phyloP scores from a whole-genome alignment of 192 early-diverging fungal genomes.

The Linnemannia elongata region DNA sequence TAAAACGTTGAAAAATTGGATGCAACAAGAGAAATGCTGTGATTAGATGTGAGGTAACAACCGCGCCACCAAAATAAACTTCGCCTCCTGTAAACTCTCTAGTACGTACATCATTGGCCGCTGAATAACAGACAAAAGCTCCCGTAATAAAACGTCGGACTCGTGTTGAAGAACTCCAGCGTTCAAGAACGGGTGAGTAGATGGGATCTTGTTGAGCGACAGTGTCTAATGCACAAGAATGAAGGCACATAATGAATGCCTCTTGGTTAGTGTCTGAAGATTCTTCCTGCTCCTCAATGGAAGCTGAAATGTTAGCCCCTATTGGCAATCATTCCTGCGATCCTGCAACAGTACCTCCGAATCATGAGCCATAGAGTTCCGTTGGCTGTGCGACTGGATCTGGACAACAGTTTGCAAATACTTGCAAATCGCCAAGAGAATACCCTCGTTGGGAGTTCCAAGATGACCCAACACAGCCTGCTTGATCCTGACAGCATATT shows the following conservation, averaged over 20 bases:
- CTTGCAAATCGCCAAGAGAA: conserved; percentile 32
- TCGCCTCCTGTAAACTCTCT: neutral
- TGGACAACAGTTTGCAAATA: conserved; percentile 47
- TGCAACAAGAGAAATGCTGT: neutral
- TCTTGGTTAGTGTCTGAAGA: neutral
- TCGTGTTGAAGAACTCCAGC: conserved; percentile 23
- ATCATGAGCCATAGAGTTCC: conserved; percentile 25
- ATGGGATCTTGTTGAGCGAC: conserved; percentile 28
- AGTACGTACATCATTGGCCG: conserved; percentile 34
- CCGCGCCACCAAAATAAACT: neutral
- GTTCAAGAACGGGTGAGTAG: conserved; percentile 42
- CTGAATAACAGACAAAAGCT: conserved; percentile 35
- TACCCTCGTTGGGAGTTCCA: conserved; percentile 23
- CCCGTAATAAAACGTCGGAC: conserved; percentile 37
- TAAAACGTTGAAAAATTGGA: neutral
- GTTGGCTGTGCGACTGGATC: conserved; percentile 41
- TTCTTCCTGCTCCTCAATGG: neutral
- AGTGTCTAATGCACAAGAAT: conserved; percentile 3
- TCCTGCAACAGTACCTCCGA: conserved; percentile 15
- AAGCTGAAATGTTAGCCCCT: no score
- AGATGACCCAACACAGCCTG: conserved; percentile 25
- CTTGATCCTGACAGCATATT: conserved; percentile 49
- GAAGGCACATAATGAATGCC: neutral
- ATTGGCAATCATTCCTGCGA: neutral
- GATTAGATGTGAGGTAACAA: no score